These are phyloP conservation scores for Penicillium polonicum DNA, from an alignment of 2,329 filamentous ascomycete genomes.

Conservation along the genomic window DNA sequence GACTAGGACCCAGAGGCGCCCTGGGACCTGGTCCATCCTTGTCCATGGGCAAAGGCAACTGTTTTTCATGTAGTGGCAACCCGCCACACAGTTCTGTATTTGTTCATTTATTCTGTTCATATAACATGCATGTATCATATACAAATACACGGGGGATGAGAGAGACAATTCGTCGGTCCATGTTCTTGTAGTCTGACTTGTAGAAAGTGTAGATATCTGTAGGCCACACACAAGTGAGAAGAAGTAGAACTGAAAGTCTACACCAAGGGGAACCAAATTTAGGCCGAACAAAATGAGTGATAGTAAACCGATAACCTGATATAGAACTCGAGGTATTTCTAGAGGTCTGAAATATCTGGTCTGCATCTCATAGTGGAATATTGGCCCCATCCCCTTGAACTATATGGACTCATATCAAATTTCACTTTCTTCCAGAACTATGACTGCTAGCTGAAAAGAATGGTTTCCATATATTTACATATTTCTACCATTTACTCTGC, in stretches of 20 bases:
- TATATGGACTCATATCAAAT: not conserved
- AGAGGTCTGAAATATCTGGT: not conserved
- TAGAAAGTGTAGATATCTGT: not conserved
- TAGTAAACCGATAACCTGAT: not conserved
- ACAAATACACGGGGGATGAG: not conserved
- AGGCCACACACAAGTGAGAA: no score
- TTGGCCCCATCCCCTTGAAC: not conserved
- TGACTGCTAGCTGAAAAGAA: not conserved
- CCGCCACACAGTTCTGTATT: not conserved
- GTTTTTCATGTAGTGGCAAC: constrained; percentile 4
- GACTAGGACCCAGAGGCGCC: not conserved
- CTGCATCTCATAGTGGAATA: not conserved
- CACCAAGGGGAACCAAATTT: not conserved
- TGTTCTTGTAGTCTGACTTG: not conserved
- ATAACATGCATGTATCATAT: not conserved
- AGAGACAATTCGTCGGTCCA: not conserved
- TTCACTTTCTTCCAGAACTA: no score
- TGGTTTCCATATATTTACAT: not conserved
- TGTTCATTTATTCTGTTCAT: not conserved
- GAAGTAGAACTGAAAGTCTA: not conserved
- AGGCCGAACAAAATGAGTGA: not conserved
- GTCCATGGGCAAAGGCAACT: constrained; percentile 1
- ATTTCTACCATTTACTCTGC: constrained; percentile 4
- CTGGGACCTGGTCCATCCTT: not conserved
- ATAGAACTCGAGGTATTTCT: not conserved